Conservation (phyloP, 805 yeast species). For the Starmera caribaea region DNA sequence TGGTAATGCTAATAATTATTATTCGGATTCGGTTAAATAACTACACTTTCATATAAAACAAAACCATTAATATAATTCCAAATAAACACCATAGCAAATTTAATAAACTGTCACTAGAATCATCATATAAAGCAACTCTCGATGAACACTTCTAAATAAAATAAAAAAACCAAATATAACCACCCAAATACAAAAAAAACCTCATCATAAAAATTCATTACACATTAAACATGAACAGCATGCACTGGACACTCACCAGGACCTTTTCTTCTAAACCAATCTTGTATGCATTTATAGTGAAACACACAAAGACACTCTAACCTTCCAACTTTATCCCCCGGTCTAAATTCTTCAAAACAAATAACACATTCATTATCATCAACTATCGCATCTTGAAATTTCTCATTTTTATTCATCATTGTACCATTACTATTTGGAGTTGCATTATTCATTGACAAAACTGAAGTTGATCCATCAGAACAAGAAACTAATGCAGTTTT, state of each 20-base stretch:
- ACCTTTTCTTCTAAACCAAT: constrained; percentile 85
- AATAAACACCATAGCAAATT: too few species aligned
- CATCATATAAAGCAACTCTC: too few species aligned
- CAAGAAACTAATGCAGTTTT: constrained; percentile 12
- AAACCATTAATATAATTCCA: too few species aligned
- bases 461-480: constrained; percentile 9
- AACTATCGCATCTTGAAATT: constrained; percentile 16
- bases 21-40: too few species aligned
- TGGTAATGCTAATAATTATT: too few species aligned
- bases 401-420: constrained; percentile 3
- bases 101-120: too few species aligned
- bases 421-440: constrained; percentile 2
- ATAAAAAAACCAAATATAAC: not conserved
- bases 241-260: constrained; percentile 85
- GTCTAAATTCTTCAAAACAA: constrained; percentile 79
- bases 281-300: constrained; percentile 83
- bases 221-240: constrained; percentile 26
- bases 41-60: too few species aligned
- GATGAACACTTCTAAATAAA: too few species aligned
- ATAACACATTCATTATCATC: constrained; percentile 77
- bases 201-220: not conserved
- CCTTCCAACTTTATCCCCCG: constrained; percentile 86
- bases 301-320: constrained; percentile 91
- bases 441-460: not conserved
- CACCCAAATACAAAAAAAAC: not conserved